phyloP scores from a whole-genome alignment of 495 filamentous ascomycete species.

The Tetracladium setigerum region DNA sequence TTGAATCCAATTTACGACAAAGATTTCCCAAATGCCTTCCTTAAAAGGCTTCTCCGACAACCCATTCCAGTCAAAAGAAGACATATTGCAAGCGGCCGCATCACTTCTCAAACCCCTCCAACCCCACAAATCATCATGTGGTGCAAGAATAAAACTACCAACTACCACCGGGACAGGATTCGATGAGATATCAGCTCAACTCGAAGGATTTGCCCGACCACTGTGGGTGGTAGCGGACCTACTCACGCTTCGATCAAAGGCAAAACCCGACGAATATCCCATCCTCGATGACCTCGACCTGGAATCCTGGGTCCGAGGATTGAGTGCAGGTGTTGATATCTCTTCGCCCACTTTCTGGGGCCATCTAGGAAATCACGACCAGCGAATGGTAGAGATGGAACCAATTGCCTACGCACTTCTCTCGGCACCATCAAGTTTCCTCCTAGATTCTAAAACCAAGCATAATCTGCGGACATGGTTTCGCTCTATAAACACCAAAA shows the following conservation, averaged over 20 bases:
- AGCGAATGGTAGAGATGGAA: constrained; percentile 57
- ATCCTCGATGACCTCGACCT: not conserved
- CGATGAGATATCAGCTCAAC: constrained; percentile 51
- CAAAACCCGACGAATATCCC: constrained; percentile 34
- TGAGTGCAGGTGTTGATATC: constrained; percentile 44
- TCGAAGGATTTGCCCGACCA: constrained; percentile 54
- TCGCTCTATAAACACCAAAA: constrained; percentile 44
- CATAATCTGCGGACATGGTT: constrained; percentile 47
- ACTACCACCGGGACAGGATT: constrained; percentile 40
- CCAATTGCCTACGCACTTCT: constrained; percentile 39
- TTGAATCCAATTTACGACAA: no score
- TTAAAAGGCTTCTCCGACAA: constrained; percentile 16
- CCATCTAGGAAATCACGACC: constrained; percentile 45
- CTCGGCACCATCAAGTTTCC: constrained; percentile 4
- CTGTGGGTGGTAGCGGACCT: constrained; percentile 53
- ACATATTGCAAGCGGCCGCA: constrained; percentile 31
- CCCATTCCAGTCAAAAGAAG: constrained; percentile 6
- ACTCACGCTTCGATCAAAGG: constrained; percentile 25
- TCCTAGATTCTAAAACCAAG: constrained; percentile 15
- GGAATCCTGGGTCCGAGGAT: constrained; percentile 36
- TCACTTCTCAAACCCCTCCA: constrained; percentile 37
- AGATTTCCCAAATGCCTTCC: not conserved
- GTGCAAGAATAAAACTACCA: constrained; percentile 35
- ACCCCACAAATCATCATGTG: constrained; percentile 32
- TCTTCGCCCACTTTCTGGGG: constrained; percentile 47